Base-by-base conservation (phyloP, 2,329 filamentous ascomycete genomes). In the Atkinsonella hypoxylon region DNA sequence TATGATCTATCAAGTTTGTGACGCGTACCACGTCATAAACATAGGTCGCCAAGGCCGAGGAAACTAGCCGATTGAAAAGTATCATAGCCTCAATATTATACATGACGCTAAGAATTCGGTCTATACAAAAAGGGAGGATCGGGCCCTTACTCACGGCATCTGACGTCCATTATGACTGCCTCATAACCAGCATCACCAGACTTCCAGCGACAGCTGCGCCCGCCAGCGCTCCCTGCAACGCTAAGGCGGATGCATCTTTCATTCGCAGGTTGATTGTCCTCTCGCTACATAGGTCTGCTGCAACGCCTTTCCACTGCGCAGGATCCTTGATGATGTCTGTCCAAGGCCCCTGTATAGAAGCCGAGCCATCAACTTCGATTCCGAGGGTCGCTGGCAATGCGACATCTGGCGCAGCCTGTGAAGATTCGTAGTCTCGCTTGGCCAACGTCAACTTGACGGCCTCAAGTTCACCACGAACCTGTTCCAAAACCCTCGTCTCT, bases 161-260 rank as follows among this genome's bases (percentile, higher is more conserved):
- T 15, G 15, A 6, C 11, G 11, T 51, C 51, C 49, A 26, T 26
- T 30, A 36, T 53, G 57, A 58, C 51, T 58, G 59, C 52, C 73
- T 65, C 45, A 73, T 62, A 20, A 77, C 56, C 42, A 79, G 60
- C 41, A 82, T 56, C 5, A 73, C 72, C 48, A 84, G 58, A 39
- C 78, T 65, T 36, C 75, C 77, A 48, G 76, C 77, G 15, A 85
- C 56, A 0, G 75, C 73, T 11, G 81, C 84, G n/a, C 86, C 85
- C 0, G 79, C 76, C 30, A 79, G 73, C 8, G 78, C 81, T 50
- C 84, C 78, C 65, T 89, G 79, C 36, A 88, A 67, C 46, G 78
- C 82, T 56, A 87, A 70, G n/a, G 83, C 66, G 2, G 85, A 87
- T 32, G 85, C 69, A 59, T 90, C 85, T 48, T 79, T 76, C 72